Evolutionary conservation across 768 basidiomycete species (phyloP), one percentile per base, ranked within the genome.

Genomic region (Coprinopsis sp.): DNA sequence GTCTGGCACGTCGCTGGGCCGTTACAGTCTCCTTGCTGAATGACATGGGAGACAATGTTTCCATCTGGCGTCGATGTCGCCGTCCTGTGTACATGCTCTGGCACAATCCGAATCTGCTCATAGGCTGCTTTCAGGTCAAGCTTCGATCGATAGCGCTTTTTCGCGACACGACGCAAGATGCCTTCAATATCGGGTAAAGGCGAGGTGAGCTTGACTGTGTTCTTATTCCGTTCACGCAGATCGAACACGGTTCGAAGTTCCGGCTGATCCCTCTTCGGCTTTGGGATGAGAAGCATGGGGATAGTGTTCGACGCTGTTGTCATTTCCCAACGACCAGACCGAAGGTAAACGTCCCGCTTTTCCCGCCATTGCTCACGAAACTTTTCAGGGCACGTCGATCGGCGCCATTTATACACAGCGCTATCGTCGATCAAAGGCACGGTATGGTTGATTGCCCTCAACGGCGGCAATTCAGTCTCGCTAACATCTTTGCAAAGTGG

Each of bases 91-190:
- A 65, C 61, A 44, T 66, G 56, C 16, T 59, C 53, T 12, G 59
- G 59, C 10, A 55, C 39, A 0, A 64, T 52, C 2, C 55, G 25
- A 24, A 65, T 61, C 31, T 73, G 72, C 51, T 75, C 67, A 52
- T 70, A 75, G 2, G 68, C 68, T 37, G 69, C 61, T n/a, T 62
- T 58, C 28, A 67, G 44, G 50, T 75, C 68, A 1, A 76, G 60
- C 18, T 63, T 60, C 0, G 68, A 65, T 0, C 65, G 45, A 38
- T 56, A 64, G 16, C 44, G 50, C 0, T 51, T 52, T 2, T 55
- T 18, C 0, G 67, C 65, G 0, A 70, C 65, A 6, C 63, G 58
- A 4, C 52, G 46, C n/a, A 58, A 33, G 1, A 73, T 70, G 3
- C 54, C 2, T 2, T 53, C 52, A 12, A 50, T 50, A n/a, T 53